Percentiles rank a stretch among this genome's conserved stretches.
Evolutionary conservation across 78 protist genomes (phyloP).

Genomic region (Anaeramoeba ignava): DNA sequence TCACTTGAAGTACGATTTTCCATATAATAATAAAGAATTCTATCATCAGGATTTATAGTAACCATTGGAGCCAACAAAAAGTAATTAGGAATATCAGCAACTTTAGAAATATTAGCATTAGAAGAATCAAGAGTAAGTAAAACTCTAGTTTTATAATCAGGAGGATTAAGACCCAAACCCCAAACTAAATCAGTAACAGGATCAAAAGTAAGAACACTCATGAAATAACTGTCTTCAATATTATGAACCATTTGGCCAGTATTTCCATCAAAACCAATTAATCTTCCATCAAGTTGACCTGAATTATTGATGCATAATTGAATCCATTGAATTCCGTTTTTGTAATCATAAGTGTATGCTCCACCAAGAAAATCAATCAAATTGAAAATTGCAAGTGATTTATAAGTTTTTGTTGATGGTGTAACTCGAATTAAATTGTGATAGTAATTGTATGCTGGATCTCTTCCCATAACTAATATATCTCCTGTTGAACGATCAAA

Average conservation of each 20-base stretch:
- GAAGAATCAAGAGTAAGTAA: not conserved
- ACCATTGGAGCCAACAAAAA: not conserved
- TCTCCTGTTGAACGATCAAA: not conserved
- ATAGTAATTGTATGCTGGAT: not conserved
- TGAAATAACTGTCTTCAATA: not conserved
- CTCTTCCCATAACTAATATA: not conserved
- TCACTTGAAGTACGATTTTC: not conserved
- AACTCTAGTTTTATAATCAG: not conserved
- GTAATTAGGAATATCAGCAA: not conserved
- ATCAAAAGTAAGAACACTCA: not conserved
- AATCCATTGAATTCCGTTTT: too few relatives aligned
- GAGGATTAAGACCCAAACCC: not conserved
- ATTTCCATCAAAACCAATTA: not conserved
- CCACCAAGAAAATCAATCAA: not conserved
- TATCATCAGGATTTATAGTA: not conserved
- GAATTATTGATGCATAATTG: not conserved
- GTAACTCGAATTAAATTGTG: not conserved
- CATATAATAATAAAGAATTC: not conserved
- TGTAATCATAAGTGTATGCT: not conserved
- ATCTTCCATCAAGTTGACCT: not conserved
- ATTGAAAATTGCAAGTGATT: not conserved
- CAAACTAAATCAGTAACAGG: not conserved
- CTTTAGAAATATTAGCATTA: not conserved
- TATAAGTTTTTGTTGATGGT: not conserved
- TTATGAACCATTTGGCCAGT: not conserved